These are phyloP conservation scores for Skeletonema tropicum DNA, from an alignment of 108 stramenopile species.

Conservation along the genomic window DNA sequence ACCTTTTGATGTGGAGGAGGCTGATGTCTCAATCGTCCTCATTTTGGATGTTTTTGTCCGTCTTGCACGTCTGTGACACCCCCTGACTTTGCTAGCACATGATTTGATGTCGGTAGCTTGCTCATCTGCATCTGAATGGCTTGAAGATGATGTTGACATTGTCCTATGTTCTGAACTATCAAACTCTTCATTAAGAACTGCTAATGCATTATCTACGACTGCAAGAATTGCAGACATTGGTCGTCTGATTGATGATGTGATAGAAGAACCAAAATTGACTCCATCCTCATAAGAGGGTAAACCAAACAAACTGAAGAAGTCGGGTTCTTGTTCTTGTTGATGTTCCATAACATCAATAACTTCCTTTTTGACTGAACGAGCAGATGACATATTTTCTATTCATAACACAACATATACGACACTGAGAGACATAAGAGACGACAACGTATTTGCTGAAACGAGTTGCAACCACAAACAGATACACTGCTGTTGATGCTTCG, in stretches of 20 bases:
- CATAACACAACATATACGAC: background rate
- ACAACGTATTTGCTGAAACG: too few species aligned
- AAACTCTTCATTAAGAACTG: slow-evolving; percentile 36
- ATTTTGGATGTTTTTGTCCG: background rate
- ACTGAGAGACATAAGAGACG: background rate
- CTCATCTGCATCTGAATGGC: background rate
- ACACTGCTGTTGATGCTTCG: too few species aligned
- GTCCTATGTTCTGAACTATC: background rate
- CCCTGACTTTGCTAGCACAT: background rate
- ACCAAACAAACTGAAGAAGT: slow-evolving; percentile 1
- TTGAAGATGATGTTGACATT: background rate
- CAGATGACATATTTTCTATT: background rate
- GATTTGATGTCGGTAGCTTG: background rate
- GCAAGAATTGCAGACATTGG: slow-evolving; percentile 17
- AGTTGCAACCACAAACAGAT: too few species aligned
- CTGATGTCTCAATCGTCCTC: background rate
- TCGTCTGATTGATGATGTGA: background rate
- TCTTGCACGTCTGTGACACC: background rate
- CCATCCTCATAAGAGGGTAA: background rate
- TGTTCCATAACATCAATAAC: background rate
- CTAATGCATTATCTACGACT: slow-evolving; percentile 22
- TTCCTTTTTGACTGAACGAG: background rate
- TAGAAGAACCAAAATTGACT: background rate
- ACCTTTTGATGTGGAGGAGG: background rate
- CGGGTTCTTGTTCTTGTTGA: slow-evolving; percentile 1